A percentile compares a stretch with the other conserved stretches of the same genome.
phyloP scores from a whole-genome alignment of 768 basidiomycete species.

The Russula griseocarnosa region DNA sequence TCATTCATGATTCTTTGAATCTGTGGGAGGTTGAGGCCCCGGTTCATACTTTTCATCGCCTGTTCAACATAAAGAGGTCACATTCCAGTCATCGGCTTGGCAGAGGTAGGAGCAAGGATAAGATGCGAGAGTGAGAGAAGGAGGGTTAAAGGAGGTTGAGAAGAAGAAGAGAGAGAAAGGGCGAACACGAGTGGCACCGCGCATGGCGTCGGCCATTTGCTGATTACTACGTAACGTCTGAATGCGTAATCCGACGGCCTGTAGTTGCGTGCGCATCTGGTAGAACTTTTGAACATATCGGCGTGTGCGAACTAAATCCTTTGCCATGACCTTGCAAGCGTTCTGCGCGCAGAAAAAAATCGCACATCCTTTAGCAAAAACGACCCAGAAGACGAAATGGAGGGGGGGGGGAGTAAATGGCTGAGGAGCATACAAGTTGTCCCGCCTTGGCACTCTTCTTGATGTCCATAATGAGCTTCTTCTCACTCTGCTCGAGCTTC shows the following conservation, averaged over 20 bases:
- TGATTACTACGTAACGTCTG: constrained; percentile 96
- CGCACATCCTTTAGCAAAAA: not conserved
- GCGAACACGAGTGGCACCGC: constrained; percentile 89
- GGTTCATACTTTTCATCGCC: constrained; percentile 99
- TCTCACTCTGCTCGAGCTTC: constrained; percentile 94
- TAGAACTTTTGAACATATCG: constrained; percentile 97
- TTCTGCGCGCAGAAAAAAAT: constrained; percentile 53
- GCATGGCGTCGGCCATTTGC: constrained; percentile 99
- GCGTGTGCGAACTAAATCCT: constrained; percentile 94
- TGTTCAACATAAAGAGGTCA: constrained; percentile 33
- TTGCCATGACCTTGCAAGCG: constrained; percentile 99
- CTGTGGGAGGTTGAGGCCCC: constrained; percentile 88
- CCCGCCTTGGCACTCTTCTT: constrained; percentile 95
- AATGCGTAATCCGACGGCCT: constrained; percentile 92
- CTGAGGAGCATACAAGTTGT: constrained; percentile 69
- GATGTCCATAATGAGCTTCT: constrained; percentile 93
- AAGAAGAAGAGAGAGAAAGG: not conserved
- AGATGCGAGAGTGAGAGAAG: not conserved
- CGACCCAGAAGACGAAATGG: too few species aligned
- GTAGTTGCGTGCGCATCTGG: constrained; percentile 97
- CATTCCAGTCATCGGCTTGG: not conserved
- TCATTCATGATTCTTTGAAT: constrained; percentile 98
- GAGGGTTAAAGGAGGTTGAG: too few species aligned
- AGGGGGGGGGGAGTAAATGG: not conserved
- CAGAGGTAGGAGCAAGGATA: not conserved